phyloP scores from a whole-genome alignment of 306 rosid genomes.

The Fragaria ananassa region DNA sequence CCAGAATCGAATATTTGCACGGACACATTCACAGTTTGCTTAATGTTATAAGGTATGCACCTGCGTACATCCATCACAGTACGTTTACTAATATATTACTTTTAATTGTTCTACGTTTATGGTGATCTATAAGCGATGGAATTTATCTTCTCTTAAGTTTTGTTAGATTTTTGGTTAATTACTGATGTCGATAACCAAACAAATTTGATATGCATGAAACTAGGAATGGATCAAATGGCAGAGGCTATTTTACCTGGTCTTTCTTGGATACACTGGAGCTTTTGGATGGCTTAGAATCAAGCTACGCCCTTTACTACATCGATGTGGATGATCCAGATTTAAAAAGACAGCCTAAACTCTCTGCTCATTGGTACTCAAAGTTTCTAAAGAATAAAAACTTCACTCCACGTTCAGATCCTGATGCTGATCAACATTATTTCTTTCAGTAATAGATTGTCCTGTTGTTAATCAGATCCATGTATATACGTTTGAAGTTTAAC shows the following conservation, averaged over 20 bases:
- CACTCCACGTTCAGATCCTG: not conserved
- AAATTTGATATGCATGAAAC: not conserved
- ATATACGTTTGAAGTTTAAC: no score
- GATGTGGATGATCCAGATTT: constrained; percentile 48
- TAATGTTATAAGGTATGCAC: constrained; percentile 46
- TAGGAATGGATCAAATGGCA: constrained; percentile 58
- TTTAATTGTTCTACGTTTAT: no score
- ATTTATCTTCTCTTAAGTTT: no score
- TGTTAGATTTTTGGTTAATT: no score
- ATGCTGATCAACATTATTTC: not conserved
- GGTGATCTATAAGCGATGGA: no score
- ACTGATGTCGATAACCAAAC: not conserved
- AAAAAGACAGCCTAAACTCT: constrained; percentile 53
- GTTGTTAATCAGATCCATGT: no score
- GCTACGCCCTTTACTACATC: constrained; percentile 49
- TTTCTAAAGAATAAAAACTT: constrained; percentile 34
- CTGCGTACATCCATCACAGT: not conserved
- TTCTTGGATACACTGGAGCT: constrained; percentile 53
- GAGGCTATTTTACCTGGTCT: constrained; percentile 74
- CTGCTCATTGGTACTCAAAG: constrained; percentile 55
- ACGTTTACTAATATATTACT: no score
- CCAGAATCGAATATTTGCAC: constrained; percentile 47
- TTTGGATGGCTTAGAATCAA: constrained; percentile 31
- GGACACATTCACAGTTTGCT: constrained; percentile 40
- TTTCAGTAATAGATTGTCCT: not conserved